Base-by-base conservation (phyloP, 139 green algal genomes). In the Auxenochlorella pyrenoidosa region DNA sequence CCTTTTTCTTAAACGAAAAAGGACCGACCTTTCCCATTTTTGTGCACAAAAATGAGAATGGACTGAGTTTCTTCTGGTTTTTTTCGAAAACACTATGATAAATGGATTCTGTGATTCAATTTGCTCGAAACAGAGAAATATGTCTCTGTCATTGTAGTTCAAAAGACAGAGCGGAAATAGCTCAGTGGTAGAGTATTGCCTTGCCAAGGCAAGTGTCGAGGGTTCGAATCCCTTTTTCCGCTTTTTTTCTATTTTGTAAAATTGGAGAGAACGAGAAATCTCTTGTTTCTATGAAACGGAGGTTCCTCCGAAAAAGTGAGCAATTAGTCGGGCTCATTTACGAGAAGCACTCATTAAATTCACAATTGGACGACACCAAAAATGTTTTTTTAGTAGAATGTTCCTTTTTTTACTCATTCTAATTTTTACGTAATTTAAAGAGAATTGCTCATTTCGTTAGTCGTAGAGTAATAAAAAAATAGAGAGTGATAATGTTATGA, bases 191-290 rank as follows among this genome's bases (percentile, higher is more conserved):
- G 89, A 84, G 30, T 28, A 38, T 76, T 71, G 38, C 65, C 87
- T 88, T 94, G 75, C 84, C 76, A 93, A 91, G 76, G 73, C 82
- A 87, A 82, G 84, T 41, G 87, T 88, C 86, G 73, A 89, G 83
- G 84, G 86, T 94, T 93, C 79, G 70, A 91, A 79, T 70, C 86
- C 88, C 84, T 91, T 93, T 93, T 91, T 87, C 71, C 83, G 84
- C 88, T 88, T 73, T 72, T 47, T 40, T 79, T 65, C 75, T 82
- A 34, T 70, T 54, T 47, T 58, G 28, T 34, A 77, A 86, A 75
- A 19, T 59, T 41, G 41, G 65, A 81, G 75, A 84, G 75, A 36
- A 84, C 32, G 59, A 41, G 34, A 16, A 79, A 44, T 79, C 32
- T 13, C 36, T 68, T n/a, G n/a, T n/a, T n/a, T n/a, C 13, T 58